These are phyloP conservation scores for Dendrocalamus latiflorus DNA, from an alignment of 202 grass and related monocot species.

Conservation along the genomic window DNA sequence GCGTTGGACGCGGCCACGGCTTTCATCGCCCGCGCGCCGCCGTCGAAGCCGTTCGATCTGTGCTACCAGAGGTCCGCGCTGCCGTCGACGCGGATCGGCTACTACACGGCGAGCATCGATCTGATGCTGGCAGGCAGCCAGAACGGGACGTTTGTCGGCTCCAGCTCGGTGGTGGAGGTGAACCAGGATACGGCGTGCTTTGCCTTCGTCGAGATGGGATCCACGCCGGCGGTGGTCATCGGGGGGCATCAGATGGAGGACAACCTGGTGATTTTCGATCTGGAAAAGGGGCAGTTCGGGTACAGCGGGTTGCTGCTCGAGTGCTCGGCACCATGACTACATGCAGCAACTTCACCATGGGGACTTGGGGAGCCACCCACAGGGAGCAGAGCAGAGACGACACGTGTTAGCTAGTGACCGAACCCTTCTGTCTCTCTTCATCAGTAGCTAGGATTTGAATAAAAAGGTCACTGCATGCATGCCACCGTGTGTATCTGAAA, in stretches of 20 bases:
- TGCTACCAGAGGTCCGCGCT: constrained; percentile 34
- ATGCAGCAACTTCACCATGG: constrained; percentile 50
- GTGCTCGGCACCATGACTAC: constrained; percentile 34
- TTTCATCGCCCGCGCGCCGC: not conserved
- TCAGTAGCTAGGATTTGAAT: not conserved
- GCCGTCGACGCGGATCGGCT: constrained; percentile 28
- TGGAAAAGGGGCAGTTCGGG: constrained; percentile 16
- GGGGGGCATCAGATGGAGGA: constrained; percentile 46
- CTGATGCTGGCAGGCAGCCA: constrained; percentile 21
- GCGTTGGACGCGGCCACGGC: constrained; percentile 31
- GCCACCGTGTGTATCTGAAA: not conserved
- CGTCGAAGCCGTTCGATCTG: constrained; percentile 27
- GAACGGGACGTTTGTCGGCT: constrained; percentile 39
- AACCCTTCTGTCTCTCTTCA: not conserved
- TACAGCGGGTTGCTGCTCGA: constrained; percentile 11
- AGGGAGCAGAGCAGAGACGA: too few relatives aligned
- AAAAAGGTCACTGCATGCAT: not conserved
- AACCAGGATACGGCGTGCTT: constrained; percentile 19
- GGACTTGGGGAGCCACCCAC: not conserved
- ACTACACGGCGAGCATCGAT: constrained; percentile 18
- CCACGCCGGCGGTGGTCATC: constrained; percentile 17
- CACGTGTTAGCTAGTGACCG: too few relatives aligned
- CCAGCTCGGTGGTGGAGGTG: constrained; percentile 27
- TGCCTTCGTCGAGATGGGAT: constrained; percentile 21
- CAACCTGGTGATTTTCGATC: constrained; percentile 37